These are phyloP conservation scores for Trypanosoma cruzi DNA, from an alignment of 208 protist genomes.

Conservation along the genomic window DNA sequence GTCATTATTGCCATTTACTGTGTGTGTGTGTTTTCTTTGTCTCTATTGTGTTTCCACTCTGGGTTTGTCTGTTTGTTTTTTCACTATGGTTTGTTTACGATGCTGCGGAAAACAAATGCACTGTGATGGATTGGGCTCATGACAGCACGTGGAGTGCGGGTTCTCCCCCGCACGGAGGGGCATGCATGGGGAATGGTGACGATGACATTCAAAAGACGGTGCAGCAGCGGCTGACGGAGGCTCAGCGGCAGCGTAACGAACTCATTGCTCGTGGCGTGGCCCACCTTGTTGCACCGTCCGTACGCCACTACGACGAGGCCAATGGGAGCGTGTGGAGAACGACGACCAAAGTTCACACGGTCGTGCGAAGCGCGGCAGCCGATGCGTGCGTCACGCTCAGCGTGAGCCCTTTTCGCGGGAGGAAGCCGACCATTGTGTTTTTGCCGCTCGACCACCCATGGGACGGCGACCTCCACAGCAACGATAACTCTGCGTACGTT, in stretches of 20 bases:
- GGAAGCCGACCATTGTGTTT: conserved; percentile 47
- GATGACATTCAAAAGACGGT: neutral
- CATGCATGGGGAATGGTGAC: neutral
- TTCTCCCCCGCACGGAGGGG: too few relatives aligned
- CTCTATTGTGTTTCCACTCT: too few relatives aligned
- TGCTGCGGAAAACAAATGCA: too few relatives aligned
- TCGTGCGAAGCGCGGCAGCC: conserved; percentile 9
- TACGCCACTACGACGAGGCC: neutral
- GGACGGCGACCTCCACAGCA: conserved; percentile 22
- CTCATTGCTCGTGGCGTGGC: neutral
- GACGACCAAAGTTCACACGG: conserved; percentile 8
- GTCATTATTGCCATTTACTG: too few relatives aligned
- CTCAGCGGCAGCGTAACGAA: conserved; percentile 16
- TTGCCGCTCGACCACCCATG: conserved; percentile 47
- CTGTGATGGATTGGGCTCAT: too few relatives aligned
- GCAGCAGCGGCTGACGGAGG: neutral
- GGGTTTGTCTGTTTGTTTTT: too few relatives aligned
- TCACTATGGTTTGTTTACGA: too few relatives aligned
- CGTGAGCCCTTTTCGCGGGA: conserved; percentile 50
- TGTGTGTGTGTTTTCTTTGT: too few relatives aligned
- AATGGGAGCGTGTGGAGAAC: conserved; percentile 12
- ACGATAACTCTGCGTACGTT: conserved; percentile 10
- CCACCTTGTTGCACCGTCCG: neutral
- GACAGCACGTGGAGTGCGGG: too few relatives aligned
- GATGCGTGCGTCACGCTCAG: conserved; percentile 34